Conservation (phyloP, 257 asterid genomes). For the Gynochthodes officinalis region DNA sequence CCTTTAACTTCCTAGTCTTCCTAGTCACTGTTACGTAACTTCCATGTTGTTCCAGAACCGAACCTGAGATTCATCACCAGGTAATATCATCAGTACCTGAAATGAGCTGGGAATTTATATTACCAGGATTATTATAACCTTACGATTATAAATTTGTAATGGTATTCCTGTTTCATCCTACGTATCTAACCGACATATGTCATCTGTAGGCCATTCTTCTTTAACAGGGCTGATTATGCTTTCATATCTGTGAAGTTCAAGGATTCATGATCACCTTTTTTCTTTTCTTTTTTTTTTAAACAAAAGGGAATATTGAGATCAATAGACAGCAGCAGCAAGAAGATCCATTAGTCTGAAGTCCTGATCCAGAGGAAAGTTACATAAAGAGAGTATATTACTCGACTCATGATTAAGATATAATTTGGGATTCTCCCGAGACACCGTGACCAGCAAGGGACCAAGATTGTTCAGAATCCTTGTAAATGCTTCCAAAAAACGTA, state of each 20-base stretch:
- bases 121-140: not conserved
- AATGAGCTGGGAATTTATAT: not conserved
- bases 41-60: slow-evolving; percentile 11
- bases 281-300: too few relatives aligned
- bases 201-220: not conserved
- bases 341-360: not conserved
- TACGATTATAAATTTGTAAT: too few relatives aligned
- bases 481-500: not conserved
- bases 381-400: not conserved
- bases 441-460: not conserved
- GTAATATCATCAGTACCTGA: not conserved
- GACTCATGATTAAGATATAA: not conserved
- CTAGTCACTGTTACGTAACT: slow-evolving; percentile 13
- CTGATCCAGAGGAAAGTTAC: not conserved
- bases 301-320: not conserved
- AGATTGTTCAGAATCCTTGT: not conserved
- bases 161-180: too few relatives aligned
- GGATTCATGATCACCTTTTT: not conserved
- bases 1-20: slow-evolving; percentile 64
- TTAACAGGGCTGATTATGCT: not conserved
- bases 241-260: not conserved
- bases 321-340: not conserved
- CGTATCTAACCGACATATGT: not conserved
- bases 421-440: not conserved
- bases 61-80: slow-evolving; percentile 17